Evolutionary conservation across 345 rosid species (phyloP).

Genomic region (Reutealis trisperma): DNA sequence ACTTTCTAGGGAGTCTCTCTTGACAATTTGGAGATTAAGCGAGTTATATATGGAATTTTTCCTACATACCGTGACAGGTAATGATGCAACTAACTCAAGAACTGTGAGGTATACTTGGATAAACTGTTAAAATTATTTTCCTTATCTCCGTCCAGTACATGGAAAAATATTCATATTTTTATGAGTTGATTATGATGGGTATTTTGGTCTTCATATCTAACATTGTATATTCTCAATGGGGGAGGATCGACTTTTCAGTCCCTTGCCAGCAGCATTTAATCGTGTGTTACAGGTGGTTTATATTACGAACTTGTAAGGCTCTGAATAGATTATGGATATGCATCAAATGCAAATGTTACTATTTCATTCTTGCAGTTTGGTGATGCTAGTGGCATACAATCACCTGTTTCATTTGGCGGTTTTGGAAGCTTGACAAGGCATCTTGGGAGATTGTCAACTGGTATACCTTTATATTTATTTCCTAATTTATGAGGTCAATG

Average conservation of each 20-base stretch:
- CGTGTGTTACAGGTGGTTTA: conserved; percentile 83
- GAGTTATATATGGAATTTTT: conserved; percentile 92
- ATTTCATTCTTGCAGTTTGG: conserved; percentile 67
- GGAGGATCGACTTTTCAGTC: conserved; percentile 60
- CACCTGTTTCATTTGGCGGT: conserved; percentile 98
- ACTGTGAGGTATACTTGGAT: not conserved
- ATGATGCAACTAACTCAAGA: not conserved
- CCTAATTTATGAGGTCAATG: not conserved
- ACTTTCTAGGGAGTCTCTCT: conserved; percentile 66
- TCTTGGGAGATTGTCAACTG: conserved; percentile 76
- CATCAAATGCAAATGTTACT: conserved; percentile 12
- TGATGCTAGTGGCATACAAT: conserved; percentile 98
- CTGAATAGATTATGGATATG: conserved; percentile 4
- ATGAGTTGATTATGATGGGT: too few species aligned
- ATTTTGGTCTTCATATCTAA: conserved; percentile 32
- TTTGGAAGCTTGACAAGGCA: conserved; percentile 98
- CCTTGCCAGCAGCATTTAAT: conserved; percentile 82
- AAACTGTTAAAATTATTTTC: not conserved
- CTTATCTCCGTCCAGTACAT: not conserved
- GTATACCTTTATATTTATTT: conserved; percentile 37
- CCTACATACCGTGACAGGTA: conserved; percentile 89
- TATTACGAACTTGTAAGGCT: conserved; percentile 11
- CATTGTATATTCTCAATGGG: conserved; percentile 33
- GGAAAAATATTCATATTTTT: not conserved
- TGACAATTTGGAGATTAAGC: conserved; percentile 63